Conservation (phyloP, 108 stramenopile genomes). For the Discostella pseudostelligera region DNA sequence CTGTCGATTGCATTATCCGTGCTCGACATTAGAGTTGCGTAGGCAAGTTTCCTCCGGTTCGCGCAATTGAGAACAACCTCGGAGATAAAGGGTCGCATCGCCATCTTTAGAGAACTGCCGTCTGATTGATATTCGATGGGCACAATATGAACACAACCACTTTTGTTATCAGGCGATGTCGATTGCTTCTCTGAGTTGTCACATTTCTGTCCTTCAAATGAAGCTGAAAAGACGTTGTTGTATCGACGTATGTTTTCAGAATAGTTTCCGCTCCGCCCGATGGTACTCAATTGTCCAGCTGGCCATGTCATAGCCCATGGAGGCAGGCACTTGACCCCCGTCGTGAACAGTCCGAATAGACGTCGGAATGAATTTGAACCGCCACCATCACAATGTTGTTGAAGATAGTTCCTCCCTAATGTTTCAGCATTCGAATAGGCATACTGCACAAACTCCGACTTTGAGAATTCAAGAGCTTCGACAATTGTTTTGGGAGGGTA, state of each 20-base stretch:
- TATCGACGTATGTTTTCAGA: conserved; percentile 45
- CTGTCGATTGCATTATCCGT: conserved; percentile 16
- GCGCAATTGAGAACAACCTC: conserved; percentile 15
- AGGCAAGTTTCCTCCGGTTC: conserved; percentile 7
- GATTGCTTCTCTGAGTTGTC: not conserved
- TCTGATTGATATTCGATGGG: conserved; percentile 29
- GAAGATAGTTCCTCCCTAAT: conserved; percentile 9
- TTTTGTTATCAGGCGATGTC: not conserved
- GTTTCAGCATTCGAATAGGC: conserved; percentile 43
- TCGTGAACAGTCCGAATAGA: not conserved
- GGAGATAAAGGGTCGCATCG: conserved; percentile 15
- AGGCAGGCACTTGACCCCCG: conserved; percentile 31
- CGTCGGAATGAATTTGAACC: not conserved
- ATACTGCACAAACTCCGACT: conserved; percentile 27
- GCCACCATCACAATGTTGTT: not conserved
- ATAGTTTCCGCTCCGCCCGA: conserved; percentile 53
- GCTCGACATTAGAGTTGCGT: not conserved
- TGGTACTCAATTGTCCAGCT: conserved; percentile 55
- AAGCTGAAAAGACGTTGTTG: conserved; percentile 38
- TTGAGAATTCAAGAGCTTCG: conserved; percentile 48
- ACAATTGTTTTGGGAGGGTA: conserved; percentile 50
- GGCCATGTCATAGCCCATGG: conserved; percentile 71
- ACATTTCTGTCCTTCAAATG: conserved; percentile 8
- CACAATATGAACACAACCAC: conserved; percentile 27
- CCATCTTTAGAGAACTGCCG: conserved; percentile 1